These are phyloP conservation scores for sunflower (Helianthus annuus) DNA, from an alignment of 129 eudicot species.

Conservation along the genomic window DNA sequence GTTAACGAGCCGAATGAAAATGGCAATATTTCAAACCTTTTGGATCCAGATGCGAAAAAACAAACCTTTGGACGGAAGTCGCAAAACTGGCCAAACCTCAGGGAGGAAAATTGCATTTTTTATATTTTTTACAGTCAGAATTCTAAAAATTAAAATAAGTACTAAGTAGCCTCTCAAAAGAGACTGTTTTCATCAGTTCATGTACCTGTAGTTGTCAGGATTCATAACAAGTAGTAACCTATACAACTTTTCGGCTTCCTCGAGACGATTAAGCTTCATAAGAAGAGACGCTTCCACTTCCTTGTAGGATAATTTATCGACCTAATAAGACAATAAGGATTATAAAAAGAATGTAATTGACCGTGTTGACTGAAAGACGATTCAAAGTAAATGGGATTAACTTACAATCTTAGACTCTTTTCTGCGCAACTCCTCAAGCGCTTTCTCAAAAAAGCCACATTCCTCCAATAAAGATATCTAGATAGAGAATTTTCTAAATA, in stretches of 20 bases:
- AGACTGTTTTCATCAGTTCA: constrained; percentile 1
- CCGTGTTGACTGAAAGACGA: constrained; percentile 13
- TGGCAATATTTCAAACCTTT: no score
- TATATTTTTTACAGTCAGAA: constrained; percentile 8
- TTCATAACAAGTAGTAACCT: constrained; percentile 68
- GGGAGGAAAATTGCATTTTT: no score
- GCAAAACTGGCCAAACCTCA: no score
- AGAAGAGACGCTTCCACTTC: constrained; percentile 84
- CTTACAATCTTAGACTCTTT: constrained; percentile 85
- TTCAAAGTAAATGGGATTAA: constrained; percentile 11
- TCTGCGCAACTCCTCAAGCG: constrained; percentile 78
- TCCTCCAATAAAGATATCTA: constrained; percentile 92
- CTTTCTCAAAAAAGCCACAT: constrained; percentile 70
- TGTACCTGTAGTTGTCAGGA: constrained; percentile 86
- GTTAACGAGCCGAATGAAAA: no score
- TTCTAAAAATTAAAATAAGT: background rate
- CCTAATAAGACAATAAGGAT: constrained; percentile 34
- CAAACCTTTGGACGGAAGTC: no score
- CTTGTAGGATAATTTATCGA: constrained; percentile 69
- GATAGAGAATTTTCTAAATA: background rate
- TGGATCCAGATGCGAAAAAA: no score
- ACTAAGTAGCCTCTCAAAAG: background rate
- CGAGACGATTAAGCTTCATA: constrained; percentile 56
- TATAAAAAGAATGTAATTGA: background rate
- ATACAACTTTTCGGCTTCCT: constrained; percentile 70